Conservation (phyloP, 2,329 filamentous ascomycete genomes). For the Cladophialophora exuberans region DNA sequence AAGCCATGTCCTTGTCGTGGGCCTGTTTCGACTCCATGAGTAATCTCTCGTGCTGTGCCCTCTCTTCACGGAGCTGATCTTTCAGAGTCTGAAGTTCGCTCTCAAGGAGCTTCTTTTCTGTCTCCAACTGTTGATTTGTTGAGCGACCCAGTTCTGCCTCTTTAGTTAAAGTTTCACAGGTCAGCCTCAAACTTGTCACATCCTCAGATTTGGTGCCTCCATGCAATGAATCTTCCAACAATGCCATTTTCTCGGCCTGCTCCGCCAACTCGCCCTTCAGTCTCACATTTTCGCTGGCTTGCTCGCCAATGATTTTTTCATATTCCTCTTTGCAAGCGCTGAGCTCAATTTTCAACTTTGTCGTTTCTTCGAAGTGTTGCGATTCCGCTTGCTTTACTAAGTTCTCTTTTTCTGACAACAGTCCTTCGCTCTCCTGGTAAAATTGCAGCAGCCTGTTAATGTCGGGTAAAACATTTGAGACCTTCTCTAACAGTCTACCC, state of each 20-base stretch:
- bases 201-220: slow-evolving; percentile 40
- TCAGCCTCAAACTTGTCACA: slow-evolving; percentile 39
- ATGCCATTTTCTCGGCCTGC: slow-evolving; percentile 15
- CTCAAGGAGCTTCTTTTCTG: slow-evolving; percentile 41
- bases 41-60: slow-evolving; percentile 38
- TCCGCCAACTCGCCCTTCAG: slow-evolving; percentile 26
- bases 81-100: slow-evolving; percentile 41
- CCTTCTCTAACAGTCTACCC: slow-evolving; percentile 37
- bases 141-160: slow-evolving; percentile 40
- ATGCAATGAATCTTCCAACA: slow-evolving; percentile 38
- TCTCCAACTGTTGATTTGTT: slow-evolving; percentile 44
- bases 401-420: slow-evolving; percentile 53
- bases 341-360: slow-evolving; percentile 54
- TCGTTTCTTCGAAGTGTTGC: slow-evolving; percentile 53
- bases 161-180: slow-evolving; percentile 36
- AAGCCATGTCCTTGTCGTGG: slow-evolving; percentile 10
- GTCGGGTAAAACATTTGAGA: slow-evolving; percentile 52
- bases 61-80: slow-evolving; percentile 39
- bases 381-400: slow-evolving; percentile 53
- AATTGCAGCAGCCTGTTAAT: slow-evolving; percentile 48
- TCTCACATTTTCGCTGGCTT: slow-evolving; percentile 23
- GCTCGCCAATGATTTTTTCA: slow-evolving; percentile 36
- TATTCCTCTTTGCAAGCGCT: slow-evolving; percentile 50
- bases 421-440: slow-evolving; percentile 56
- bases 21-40: slow-evolving; percentile 13